phyloP scores from a whole-genome alignment of 208 protist species.

The Leptomonas pyrrhocoris region DNA sequence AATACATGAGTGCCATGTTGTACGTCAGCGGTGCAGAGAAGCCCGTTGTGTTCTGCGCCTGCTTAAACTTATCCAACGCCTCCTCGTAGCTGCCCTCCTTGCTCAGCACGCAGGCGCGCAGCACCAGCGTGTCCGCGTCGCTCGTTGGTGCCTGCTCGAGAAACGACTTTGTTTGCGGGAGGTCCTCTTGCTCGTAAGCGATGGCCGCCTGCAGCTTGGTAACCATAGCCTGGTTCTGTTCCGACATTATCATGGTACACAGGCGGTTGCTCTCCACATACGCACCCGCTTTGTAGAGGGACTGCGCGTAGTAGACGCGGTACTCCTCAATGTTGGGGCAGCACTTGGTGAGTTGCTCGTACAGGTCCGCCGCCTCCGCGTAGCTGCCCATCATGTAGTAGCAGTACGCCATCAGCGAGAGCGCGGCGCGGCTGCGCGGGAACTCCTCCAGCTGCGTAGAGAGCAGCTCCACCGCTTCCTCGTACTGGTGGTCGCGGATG shows the following conservation, averaged over 20 bases:
- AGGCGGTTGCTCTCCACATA: constrained; percentile 92
- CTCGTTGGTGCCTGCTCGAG: constrained; percentile 83
- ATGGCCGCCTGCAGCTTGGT: constrained; percentile 91
- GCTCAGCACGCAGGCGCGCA: constrained; percentile 91
- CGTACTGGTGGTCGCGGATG: constrained; percentile 95
- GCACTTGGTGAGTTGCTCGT: constrained; percentile 91
- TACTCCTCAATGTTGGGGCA: constrained; percentile 96
- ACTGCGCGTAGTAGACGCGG: constrained; percentile 95
- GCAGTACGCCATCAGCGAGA: constrained; percentile 97
- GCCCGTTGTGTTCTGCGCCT: constrained; percentile 91
- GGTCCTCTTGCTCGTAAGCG: constrained; percentile 94
- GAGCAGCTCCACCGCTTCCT: constrained; percentile 92
- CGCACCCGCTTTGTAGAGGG: constrained; percentile 94
- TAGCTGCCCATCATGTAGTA: constrained; percentile 96
- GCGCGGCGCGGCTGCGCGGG: constrained; percentile 93
- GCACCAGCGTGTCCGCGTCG: constrained; percentile 88
- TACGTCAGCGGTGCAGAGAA: constrained; percentile 94
- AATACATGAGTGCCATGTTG: constrained; percentile 97
- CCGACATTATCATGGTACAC: constrained; percentile 82
- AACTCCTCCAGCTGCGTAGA: constrained; percentile 91
- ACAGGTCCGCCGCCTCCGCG: constrained; percentile 80
- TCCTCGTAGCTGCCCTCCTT: constrained; percentile 93
- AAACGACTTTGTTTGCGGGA: constrained; percentile 89
- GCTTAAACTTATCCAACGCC: constrained; percentile 92
- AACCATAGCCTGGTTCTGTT: constrained; percentile 79